A percentile compares a stretch with the other conserved stretches of the same genome.
These are phyloP conservation scores for Bromus sterilis DNA, from an alignment of 176 grass and related monocot genomes.

Conservation along the genomic window DNA sequence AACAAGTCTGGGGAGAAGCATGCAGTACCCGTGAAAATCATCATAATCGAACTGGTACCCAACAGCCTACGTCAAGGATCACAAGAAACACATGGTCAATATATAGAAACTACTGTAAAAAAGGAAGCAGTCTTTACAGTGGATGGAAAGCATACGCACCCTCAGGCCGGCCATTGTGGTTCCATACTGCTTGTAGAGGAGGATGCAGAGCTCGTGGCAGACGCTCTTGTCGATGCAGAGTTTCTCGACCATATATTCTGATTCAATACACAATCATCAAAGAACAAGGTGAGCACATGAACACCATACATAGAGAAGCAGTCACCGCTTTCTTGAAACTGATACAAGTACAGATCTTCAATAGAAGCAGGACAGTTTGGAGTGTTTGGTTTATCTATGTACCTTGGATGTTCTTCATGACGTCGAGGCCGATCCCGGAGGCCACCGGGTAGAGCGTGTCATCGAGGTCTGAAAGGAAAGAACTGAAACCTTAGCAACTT, in stretches of 20 bases:
- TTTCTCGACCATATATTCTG: constrained; percentile 81
- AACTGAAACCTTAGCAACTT: no score
- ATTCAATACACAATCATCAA: background rate
- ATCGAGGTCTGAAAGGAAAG: constrained; percentile 52
- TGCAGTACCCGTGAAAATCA: constrained; percentile 56
- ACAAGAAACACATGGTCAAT: background rate
- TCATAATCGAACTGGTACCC: constrained; percentile 84
- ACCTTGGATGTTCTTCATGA: constrained; percentile 83
- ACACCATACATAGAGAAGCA: background rate
- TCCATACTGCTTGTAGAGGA: constrained; percentile 94
- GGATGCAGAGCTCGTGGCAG: constrained; percentile 49
- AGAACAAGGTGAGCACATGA: background rate
- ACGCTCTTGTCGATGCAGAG: constrained; percentile 58
- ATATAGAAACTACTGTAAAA: background rate
- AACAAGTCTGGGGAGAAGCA: background rate
- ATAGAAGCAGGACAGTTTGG: background rate
- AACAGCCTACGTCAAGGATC: constrained; percentile 41
- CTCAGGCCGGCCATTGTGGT: constrained; percentile 86
- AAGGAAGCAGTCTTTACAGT: background rate
- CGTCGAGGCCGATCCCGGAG: constrained; percentile 58
- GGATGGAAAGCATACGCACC: constrained; percentile 16
- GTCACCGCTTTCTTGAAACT: background rate
- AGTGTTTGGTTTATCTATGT: background rate
- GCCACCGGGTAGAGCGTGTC: constrained; percentile 78
- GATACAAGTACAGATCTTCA: background rate